A percentile compares a stretch with the other conserved stretches of the same genome.
These are phyloP conservation scores for Diplotaxis tenuifolia DNA, from an alignment of 345 rosid species.

Conservation along the genomic window DNA sequence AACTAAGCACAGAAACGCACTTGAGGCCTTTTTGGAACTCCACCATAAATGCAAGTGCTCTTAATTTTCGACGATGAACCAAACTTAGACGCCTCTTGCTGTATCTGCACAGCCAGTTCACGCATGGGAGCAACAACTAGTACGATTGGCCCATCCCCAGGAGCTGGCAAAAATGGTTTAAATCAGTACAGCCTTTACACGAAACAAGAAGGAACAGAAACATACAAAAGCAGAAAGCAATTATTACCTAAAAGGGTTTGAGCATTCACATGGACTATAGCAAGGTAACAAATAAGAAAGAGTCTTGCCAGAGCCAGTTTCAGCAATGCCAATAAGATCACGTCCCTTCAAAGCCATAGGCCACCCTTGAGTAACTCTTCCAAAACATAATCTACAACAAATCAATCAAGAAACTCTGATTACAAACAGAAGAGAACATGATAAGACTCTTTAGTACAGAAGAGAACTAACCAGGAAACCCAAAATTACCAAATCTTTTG, in stretches of 20 bases:
- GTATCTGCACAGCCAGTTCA: conserved; percentile 98
- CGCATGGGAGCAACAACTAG: conserved; percentile 97
- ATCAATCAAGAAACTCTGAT: conserved; percentile 10
- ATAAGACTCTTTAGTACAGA: too few relatives aligned
- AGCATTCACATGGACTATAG: conserved; percentile 96
- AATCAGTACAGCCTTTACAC: conserved; percentile 1
- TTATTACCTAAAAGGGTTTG: conserved; percentile 79
- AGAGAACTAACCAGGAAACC: conserved; percentile 75
- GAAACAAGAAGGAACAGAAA: neutral
- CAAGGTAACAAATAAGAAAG: conserved; percentile 85
- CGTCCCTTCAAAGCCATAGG: conserved; percentile 99
- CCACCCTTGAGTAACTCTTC: conserved; percentile 96
- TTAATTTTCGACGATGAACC: conserved; percentile 94
- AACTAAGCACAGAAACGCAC: conserved; percentile 62
- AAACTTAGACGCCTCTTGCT: conserved; percentile 92
- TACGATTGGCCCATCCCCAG: conserved; percentile 96
- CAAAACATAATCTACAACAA: conserved; percentile 72
- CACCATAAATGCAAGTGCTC: conserved; percentile 92
- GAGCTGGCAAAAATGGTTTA: conserved; percentile 45
- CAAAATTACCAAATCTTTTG: conserved; percentile 64
- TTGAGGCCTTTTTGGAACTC: conserved; percentile 99
- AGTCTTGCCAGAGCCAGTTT: conserved; percentile 98
- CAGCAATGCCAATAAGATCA: conserved; percentile 95
- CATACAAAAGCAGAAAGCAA: neutral
- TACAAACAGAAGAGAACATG: neutral